Conservation (phyloP, 2,329 filamentous ascomycete genomes). For the Ilyonectria sp. region DNA sequence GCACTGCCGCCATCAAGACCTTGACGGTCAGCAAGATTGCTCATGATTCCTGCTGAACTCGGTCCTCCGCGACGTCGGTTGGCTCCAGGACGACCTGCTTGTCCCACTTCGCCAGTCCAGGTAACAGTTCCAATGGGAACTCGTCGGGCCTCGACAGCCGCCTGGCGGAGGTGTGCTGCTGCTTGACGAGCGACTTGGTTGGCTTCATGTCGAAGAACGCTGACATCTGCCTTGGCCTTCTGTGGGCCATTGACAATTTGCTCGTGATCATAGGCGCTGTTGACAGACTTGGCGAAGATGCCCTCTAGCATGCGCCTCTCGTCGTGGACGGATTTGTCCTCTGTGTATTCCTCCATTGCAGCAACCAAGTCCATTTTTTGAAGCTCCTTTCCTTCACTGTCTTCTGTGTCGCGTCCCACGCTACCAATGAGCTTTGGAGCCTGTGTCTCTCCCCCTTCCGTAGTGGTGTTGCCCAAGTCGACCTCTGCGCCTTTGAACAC, state of each 20-base stretch:
- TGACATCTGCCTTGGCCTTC: slow-evolving; percentile 80
- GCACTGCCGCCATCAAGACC: slow-evolving; percentile 61
- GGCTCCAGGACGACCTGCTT: slow-evolving; percentile 78
- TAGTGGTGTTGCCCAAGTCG: slow-evolving; percentile 41
- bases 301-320: slow-evolving; percentile 89
- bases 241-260: slow-evolving; percentile 86
- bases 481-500: slow-evolving; percentile 93
- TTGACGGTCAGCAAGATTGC: slow-evolving; percentile 71
- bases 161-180: slow-evolving; percentile 80
- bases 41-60: slow-evolving; percentile 69
- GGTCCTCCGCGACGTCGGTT: slow-evolving; percentile 67
- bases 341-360: slow-evolving; percentile 75
- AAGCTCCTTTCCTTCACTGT: slow-evolving; percentile 57
- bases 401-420: slow-evolving; percentile 18
- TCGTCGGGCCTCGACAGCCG: slow-evolving; percentile 79
- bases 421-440: slow-evolving; percentile 30
- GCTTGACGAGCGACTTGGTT: slow-evolving; percentile 84
- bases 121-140: slow-evolving; percentile 89
- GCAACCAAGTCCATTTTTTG: slow-evolving; percentile 72
- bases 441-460: slow-evolving; percentile 14
- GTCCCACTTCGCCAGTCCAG: slow-evolving; percentile 91
- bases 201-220: slow-evolving; percentile 86
- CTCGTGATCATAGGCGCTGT: slow-evolving; percentile 94
- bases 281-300: slow-evolving; percentile 89
- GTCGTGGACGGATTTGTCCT: slow-evolving; percentile 65